Conservation (phyloP, 2,329 filamentous ascomycete genomes). For the Trichoderma koningiopsis region DNA sequence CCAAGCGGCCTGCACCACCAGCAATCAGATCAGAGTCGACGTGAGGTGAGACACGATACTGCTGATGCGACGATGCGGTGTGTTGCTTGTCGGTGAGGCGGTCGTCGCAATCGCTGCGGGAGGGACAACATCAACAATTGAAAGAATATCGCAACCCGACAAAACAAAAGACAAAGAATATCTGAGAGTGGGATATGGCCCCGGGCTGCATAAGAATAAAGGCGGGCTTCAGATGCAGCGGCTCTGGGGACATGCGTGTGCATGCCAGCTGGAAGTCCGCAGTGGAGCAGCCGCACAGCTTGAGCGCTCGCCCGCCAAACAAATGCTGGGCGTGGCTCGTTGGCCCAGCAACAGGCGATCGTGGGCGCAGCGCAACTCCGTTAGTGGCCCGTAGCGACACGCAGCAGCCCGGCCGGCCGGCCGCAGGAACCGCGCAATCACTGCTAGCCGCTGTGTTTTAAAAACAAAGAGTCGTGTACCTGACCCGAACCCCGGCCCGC, state of each 20-base stretch:
- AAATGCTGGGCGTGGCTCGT: conserved; percentile 19
- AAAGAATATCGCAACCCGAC: neutral
- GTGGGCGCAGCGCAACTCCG: neutral
- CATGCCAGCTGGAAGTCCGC: conserved; percentile 6
- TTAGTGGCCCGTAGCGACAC: neutral
- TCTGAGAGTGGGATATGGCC: neutral
- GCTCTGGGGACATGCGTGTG: conserved; percentile 10
- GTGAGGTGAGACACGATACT: neutral
- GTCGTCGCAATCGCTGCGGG: neutral
- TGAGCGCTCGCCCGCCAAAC: conserved; percentile 18
- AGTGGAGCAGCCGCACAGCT: conserved; percentile 16
- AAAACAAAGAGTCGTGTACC: neutral
- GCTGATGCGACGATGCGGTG: conserved; percentile 3
- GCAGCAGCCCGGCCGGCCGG: conserved; percentile 9
- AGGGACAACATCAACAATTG: neutral
- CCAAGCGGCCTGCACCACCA: conserved; percentile 18
- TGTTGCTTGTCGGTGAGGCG: neutral
- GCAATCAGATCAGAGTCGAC: neutral
- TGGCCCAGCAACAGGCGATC: conserved; percentile 25
- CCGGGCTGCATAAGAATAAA: conserved; percentile 20
- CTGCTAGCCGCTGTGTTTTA: neutral
- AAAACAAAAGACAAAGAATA: neutral
- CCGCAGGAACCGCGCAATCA: conserved; percentile 21
- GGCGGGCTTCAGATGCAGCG: conserved; percentile 9
- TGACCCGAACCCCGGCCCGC: conserved; percentile 7